Evolutionary conservation across 768 basidiomycete species (phyloP).

Genomic region (Amanita muscaria): DNA sequence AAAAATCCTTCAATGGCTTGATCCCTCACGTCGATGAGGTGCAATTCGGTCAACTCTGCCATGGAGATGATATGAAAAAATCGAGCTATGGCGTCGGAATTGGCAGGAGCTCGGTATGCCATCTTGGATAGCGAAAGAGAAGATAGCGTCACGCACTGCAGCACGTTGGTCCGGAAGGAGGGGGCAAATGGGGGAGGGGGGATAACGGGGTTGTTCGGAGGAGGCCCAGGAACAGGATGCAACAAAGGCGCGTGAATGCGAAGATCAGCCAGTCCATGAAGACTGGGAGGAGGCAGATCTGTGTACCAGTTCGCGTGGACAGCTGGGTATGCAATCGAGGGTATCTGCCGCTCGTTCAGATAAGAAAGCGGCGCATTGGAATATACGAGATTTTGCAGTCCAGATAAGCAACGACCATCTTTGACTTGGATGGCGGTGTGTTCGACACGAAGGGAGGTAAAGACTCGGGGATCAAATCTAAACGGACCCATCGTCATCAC

Average conservation of each 20-base stretch:
- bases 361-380: not conserved
- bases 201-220: not conserved
- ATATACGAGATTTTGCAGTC: not conserved
- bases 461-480: slow-evolving; percentile 4
- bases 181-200: slow-evolving; percentile 3
- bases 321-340: not conserved
- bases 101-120: not conserved
- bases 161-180: slow-evolving; percentile 1
- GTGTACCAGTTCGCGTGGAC: slow-evolving; percentile 6
- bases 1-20: slow-evolving; percentile 5
- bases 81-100: not conserved
- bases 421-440: slow-evolving; percentile 4
- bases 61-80: slow-evolving; percentile 5
- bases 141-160: slow-evolving; percentile 1
- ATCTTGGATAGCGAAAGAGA: slow-evolving; percentile 6
- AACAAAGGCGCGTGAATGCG: slow-evolving; percentile 5
- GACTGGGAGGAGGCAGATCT: not conserved
- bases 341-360: slow-evolving; percentile 5
- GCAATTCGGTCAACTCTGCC: not conserved
- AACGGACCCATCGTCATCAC: not conserved
- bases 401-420: slow-evolving; percentile 2
- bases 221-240: slow-evolving; percentile 5
- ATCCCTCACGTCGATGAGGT: slow-evolving; percentile 3
- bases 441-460: not conserved
- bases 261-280: not conserved